These are phyloP conservation scores for Bruguiera sexangula DNA, from an alignment of 345 rosid genomes.

Conservation along the genomic window DNA sequence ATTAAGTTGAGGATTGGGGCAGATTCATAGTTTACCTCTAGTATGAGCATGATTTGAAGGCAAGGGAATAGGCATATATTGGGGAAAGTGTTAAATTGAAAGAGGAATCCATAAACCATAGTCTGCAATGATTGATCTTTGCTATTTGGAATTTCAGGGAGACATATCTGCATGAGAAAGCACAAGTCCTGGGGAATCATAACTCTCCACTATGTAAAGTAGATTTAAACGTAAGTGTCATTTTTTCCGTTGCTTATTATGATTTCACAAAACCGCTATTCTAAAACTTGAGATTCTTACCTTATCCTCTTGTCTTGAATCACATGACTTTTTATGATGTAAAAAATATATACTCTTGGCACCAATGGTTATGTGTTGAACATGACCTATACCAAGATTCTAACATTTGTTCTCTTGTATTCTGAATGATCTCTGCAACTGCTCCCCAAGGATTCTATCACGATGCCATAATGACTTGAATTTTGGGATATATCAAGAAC, in stretches of 20 bases:
- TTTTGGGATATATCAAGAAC: slow-evolving; percentile 4
- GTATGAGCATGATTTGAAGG: not conserved
- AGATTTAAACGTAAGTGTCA: slow-evolving; percentile 63
- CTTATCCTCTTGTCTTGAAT: not conserved
- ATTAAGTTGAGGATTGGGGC: slow-evolving; percentile 9
- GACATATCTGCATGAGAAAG: slow-evolving; percentile 57
- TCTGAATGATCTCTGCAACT: not conserved
- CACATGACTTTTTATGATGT: not conserved
- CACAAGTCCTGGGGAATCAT: slow-evolving; percentile 50
- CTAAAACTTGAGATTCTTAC: not conserved
- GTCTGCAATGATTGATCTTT: slow-evolving; percentile 13
- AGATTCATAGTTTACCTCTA: not conserved
- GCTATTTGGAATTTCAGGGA: slow-evolving; percentile 54
- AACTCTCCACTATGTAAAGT: slow-evolving; percentile 65
- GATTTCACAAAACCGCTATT: not conserved
- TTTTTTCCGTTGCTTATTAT: slow-evolving; percentile 3
- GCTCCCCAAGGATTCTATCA: not conserved
- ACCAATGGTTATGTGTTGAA: no score
- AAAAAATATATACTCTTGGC: no score
- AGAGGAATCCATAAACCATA: not conserved
- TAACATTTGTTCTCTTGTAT: not conserved
- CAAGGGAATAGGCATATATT: not conserved
- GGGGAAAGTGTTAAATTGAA: not conserved
- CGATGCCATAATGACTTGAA: not conserved
- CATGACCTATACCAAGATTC: not conserved